Evolutionary conservation across 2,329 filamentous ascomycete genomes (phyloP), one percentile per base, ranked within the genome.

Genomic region (Colletotrichum filicis): DNA sequence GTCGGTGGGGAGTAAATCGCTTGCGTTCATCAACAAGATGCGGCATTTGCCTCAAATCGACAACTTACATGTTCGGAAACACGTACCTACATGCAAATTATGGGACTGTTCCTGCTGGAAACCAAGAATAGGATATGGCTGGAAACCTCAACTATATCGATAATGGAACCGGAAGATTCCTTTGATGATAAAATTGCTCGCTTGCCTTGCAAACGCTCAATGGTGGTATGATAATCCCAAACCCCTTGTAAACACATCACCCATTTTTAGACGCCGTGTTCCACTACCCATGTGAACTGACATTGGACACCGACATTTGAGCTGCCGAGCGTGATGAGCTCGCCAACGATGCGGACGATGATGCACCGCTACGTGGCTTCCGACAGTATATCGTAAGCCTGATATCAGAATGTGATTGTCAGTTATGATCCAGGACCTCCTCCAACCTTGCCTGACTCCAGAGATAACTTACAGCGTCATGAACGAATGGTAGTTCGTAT

Each of bases 381-480:
- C 75, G 78, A 42, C 77, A 78, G 59, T 78, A 80, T 5, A 80
- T 74, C 8, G 79, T 80, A 74, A 80, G 75, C 61, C 79, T 80
- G n/a, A 78, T 75, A 52, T 79, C 78, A 16, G 6, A 58, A 37
- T 57, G 12, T 56, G 61, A 74, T 76, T 75, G 32, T 77, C 75
- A 49, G 42, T 49, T 49, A 49, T 49, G 19, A 49, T 22, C 19
- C 19, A 19, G 19, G 42, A 11, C 16, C 19, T 22, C 42, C 16
- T 19, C 37, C 37, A 5, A 49, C 42, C 42, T 49, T n/a, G 19
- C 42, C 19, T 56, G 61, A 79, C 16, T 52, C 26, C 22, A 16
- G 5, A n/a, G 28, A 53, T 19, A 9, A 56, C 82, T 80, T 75
- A 84, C 81, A 84, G 77, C 16, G 82, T 80, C 79, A 82, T 84